These are phyloP conservation scores for Fusarium burgessii DNA, from an alignment of 2,329 filamentous ascomycete genomes.

Conservation along the genomic window DNA sequence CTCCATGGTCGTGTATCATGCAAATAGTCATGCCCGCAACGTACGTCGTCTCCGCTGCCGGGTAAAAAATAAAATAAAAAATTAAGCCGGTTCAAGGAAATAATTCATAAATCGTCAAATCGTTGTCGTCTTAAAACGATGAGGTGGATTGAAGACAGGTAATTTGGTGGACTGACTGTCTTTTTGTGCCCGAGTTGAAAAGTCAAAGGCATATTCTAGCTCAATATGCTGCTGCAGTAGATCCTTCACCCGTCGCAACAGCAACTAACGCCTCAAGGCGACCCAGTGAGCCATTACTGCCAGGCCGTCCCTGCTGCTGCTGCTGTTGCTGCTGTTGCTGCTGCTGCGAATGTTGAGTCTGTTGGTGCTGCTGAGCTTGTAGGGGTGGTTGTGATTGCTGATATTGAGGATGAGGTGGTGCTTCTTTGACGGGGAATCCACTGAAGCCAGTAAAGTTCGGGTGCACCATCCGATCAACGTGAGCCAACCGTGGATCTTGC, in stretches of 20 bases:
- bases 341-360: constrained; percentile 27
- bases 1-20: constrained; percentile 43
- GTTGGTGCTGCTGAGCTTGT: constrained; percentile 41
- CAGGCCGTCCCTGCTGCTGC: constrained; percentile 48
- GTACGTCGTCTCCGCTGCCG: constrained; percentile 37
- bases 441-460: constrained; percentile 66
- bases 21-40: constrained; percentile 35
- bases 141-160: background rate
- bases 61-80: constrained; percentile 33
- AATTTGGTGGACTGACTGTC: background rate
- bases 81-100: constrained; percentile 17
- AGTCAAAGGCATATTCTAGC: background rate
- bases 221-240: constrained; percentile 57
- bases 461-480: constrained; percentile 68
- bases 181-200: background rate
- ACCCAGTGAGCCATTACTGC: constrained; percentile 51
- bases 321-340: constrained; percentile 45
- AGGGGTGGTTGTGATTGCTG: constrained; percentile 13
- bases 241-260: constrained; percentile 59
- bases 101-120: constrained; percentile 44
- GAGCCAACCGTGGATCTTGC: constrained; percentile 54
- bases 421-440: constrained; percentile 60
- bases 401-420: constrained; percentile 47
- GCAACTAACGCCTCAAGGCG: constrained; percentile 59
- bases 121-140: constrained; percentile 33